phyloP scores from a whole-genome alignment of 768 basidiomycete genomes.

The Scleroderma citrinum region DNA sequence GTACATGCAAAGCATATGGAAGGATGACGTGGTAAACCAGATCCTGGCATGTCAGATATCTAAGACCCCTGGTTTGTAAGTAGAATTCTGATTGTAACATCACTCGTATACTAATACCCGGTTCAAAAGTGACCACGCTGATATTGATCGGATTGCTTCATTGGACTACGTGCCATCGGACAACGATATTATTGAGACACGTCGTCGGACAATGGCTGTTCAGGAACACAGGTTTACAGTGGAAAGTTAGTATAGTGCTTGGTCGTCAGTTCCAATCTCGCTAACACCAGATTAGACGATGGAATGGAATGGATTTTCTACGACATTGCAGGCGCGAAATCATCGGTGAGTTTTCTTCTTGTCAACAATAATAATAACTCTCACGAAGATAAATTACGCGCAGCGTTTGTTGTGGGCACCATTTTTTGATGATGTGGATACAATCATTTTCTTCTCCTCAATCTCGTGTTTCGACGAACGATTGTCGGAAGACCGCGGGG shows the following conservation, averaged over 20 bases:
- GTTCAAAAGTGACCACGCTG: conserved; percentile 55
- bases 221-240: conserved; percentile 68
- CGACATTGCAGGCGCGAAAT: conserved; percentile 74
- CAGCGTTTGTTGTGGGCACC: conserved; percentile 74
- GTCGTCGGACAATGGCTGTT: conserved; percentile 73
- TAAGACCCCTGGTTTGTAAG: conserved; percentile 79
- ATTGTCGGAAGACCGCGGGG: conserved; percentile 58
- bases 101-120: too few species aligned
- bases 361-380: too few species aligned
- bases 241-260: conserved; percentile 41
- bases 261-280: background rate
- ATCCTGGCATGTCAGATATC: conserved; percentile 47
- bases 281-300: conserved; percentile 33
- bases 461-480: conserved; percentile 82
- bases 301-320: conserved; percentile 77
- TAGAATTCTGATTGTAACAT: conserved; percentile 20
- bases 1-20: conserved; percentile 66
- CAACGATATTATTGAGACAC: conserved; percentile 72
- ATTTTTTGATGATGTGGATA: conserved; percentile 77
- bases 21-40: conserved; percentile 56
- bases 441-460: conserved; percentile 71
- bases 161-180: conserved; percentile 62
- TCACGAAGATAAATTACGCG: conserved; percentile 3
- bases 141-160: conserved; percentile 61
- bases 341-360: conserved; percentile 45